These are phyloP conservation scores for Stevia rebaudiana DNA, from an alignment of 140 eudicot species.

Conservation along the genomic window DNA sequence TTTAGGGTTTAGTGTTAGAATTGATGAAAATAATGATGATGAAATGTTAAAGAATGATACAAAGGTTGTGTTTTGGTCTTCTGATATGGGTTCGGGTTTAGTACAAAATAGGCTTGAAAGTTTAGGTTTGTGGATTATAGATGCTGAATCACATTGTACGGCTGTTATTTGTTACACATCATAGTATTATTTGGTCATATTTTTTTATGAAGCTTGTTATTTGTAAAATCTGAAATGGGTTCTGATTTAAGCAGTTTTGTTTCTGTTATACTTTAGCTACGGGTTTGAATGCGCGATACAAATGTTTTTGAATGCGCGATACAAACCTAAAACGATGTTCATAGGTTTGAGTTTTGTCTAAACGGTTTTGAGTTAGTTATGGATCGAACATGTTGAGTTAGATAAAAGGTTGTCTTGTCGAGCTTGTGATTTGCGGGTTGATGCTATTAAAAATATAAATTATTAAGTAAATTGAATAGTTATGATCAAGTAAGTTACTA, in stretches of 20 bases:
- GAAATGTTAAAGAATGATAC: conserved; percentile 27
- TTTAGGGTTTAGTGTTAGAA: conserved; percentile 25
- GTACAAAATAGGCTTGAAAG: conserved; percentile 41
- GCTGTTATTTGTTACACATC: conserved; percentile 67
- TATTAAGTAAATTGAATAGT: no score
- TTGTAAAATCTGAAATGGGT: conserved; percentile 13
- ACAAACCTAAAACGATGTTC: no score
- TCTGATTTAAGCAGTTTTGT: conserved; percentile 15
- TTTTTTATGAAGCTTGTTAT: conserved; percentile 5
- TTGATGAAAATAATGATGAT: conserved; percentile 12
- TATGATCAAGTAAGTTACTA: no score
- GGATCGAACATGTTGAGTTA: no score
- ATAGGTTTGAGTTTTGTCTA: no score
- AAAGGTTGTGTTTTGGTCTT: conserved; percentile 51
- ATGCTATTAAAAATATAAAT: no score
- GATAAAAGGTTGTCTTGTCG: no score
- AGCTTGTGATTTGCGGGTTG: no score
- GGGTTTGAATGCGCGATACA: no score
- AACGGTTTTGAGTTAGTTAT: no score
- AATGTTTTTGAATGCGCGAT: no score
- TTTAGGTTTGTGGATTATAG: conserved; percentile 63
- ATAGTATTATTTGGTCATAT: conserved; percentile 29
- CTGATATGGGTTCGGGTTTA: conserved; percentile 28
- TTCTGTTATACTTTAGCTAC: no score
- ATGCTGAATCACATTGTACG: conserved; percentile 51